Evolutionary conservation across 306 rosid genomes (phyloP), one percentile per base, ranked within the genome.

Genomic region (Myrica gale): DNA sequence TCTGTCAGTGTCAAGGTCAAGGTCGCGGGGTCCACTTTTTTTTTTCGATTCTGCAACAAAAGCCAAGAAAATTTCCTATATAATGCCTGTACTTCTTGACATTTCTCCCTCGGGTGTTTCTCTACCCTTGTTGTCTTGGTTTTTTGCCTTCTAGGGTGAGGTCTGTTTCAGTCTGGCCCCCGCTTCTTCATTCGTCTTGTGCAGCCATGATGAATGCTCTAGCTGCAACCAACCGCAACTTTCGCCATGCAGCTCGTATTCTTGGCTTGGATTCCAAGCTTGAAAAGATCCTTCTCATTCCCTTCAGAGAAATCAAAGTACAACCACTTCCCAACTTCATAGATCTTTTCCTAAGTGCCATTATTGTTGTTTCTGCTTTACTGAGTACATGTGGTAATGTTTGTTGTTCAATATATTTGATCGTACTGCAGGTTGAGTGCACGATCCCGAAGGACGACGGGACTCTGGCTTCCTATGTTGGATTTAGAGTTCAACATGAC

Each of bases 391-490:
- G 68, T 3, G 45, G 5, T 4, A 32, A 23, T 21, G 65, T 58
- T 37, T 39, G 16, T 6, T 12, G 69, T 56, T 61, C 69, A 16
- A 7, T 43, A 4, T 23, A 4, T 79, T 51, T 75, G 71, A 74
- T 54, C 68, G 2, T 53, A 19, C 69, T 9, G 56, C 76, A 91
- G 96, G 96, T 91, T 71, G 96, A 91, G 68, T 91, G 96, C 43
- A 91, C 90, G 42, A 91, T 91, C 63, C 92, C 96, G 1, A 91
- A 83, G 63, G 93, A 89, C 69, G 93, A 89, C 81, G 96, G 93
- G 16, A 91, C 82, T 78, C 77, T 91, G 54, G 93, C 20, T 61
- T 87, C 93, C 1, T 91, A 86, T 71, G 89, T 91, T 19, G 96
- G 96, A 45, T 91, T 87, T 45, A 87, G 96, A 81, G 75, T 91